phyloP scores from a whole-genome alignment of 305 asterid species.

The Fraxinus greggii region DNA sequence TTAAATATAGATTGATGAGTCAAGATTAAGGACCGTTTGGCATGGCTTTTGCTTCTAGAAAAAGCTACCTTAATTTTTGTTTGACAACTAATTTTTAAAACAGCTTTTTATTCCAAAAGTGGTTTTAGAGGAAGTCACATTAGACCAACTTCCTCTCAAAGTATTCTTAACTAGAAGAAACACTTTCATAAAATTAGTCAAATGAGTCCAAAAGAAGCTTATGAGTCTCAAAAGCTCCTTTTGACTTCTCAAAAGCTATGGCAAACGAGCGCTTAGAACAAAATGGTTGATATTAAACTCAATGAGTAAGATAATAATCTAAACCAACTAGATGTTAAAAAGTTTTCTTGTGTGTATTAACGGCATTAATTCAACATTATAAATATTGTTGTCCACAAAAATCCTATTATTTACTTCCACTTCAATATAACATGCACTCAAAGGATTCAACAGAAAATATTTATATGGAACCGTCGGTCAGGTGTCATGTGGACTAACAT shows the following conservation, averaged over 20 bases:
- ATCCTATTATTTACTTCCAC: not conserved
- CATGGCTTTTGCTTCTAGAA: not conserved
- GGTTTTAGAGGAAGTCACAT: not conserved
- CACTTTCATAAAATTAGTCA: not conserved
- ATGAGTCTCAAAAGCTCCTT: not conserved
- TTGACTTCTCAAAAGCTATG: not conserved
- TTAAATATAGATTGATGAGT: not conserved
- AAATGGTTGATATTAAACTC: not conserved
- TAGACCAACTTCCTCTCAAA: not conserved
- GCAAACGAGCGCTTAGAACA: not conserved
- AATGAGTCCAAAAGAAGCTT: not conserved
- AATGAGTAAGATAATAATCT: not conserved
- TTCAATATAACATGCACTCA: not conserved
- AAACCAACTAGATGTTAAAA: not conserved
- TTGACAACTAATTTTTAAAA: too few relatives aligned
- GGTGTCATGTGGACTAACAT: not conserved
- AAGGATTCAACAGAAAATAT: not conserved
- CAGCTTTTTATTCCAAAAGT: not conserved
- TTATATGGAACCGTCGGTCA: not conserved
- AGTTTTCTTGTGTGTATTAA: not conserved
- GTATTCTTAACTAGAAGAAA: not conserved
- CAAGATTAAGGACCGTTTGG: not conserved
- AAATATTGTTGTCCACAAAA: not conserved
- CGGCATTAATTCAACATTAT: not conserved
- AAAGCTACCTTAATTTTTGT: too few relatives aligned